Evolutionary conservation across 352 stramenopile genomes (phyloP).

Genomic region (Discostella stelligera): DNA sequence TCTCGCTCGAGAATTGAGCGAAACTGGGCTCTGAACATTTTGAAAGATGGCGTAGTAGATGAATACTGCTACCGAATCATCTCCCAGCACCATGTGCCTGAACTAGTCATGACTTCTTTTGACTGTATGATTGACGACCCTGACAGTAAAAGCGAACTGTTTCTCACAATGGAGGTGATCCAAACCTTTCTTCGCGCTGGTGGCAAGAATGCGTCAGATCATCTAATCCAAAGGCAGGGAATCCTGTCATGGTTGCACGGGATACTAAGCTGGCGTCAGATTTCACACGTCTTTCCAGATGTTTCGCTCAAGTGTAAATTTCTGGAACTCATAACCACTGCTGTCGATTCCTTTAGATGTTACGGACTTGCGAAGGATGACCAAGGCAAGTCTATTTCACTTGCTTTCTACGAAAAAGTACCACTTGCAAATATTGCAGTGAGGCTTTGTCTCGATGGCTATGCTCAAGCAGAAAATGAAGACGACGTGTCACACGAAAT

Average conservation of each 20-base stretch:
- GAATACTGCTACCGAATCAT: constrained; percentile 66
- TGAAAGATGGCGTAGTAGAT: constrained; percentile 69
- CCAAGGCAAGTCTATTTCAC: neutral
- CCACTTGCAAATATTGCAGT: constrained; percentile 41
- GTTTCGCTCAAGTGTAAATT: constrained; percentile 47
- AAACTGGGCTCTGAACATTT: constrained; percentile 62
- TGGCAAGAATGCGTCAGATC: constrained; percentile 32
- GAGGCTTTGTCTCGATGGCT: constrained; percentile 37
- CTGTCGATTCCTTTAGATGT: constrained; percentile 32
- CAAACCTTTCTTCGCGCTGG: constrained; percentile 48
- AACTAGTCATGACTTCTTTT: constrained; percentile 71
- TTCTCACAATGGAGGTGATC: constrained; percentile 44
- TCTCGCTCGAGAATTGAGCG: constrained; percentile 60
- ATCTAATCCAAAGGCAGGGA: constrained; percentile 63
- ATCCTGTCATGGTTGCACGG: constrained; percentile 67
- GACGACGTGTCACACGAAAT: constrained; percentile 10
- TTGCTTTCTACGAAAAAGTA: constrained; percentile 47
- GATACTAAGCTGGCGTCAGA: constrained; percentile 41
- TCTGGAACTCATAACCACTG: constrained; percentile 38
- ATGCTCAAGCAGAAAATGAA: constrained; percentile 12
- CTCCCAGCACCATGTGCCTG: constrained; percentile 66
- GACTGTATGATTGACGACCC: constrained; percentile 38
- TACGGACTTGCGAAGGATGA: neutral
- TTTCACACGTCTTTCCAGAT: constrained; percentile 35
- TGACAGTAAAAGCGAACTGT: constrained; percentile 40